Conservation (phyloP, 2,329 filamentous ascomycete species). For the Sporothrix variecibatus region DNA sequence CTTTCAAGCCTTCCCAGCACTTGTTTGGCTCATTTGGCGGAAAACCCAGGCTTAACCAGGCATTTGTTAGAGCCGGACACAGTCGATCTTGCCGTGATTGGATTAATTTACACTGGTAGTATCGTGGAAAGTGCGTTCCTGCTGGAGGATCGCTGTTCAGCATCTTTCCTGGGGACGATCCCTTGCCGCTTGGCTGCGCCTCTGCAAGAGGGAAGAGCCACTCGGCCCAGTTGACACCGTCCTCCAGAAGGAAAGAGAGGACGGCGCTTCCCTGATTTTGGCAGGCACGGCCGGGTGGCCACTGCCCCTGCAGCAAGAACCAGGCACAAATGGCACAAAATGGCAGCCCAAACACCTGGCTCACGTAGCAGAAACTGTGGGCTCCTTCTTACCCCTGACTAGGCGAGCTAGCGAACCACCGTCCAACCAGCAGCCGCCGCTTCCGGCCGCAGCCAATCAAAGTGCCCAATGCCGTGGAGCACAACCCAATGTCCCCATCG, state of each 20-base stretch:
- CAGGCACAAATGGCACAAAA: not conserved
- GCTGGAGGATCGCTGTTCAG: not conserved
- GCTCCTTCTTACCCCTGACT: constrained; percentile 20
- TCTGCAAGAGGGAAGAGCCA: not conserved
- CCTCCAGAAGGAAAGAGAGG: not conserved
- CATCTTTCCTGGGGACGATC: not conserved
- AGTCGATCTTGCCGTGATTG: not conserved
- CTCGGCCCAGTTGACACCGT: no score
- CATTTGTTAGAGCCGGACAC: not conserved
- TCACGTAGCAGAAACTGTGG: constrained; percentile 6
- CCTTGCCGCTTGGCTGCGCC: not conserved
- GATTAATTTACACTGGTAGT: not conserved
- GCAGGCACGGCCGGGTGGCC: not conserved
- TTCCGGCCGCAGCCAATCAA: not conserved
- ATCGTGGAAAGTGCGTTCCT: not conserved
- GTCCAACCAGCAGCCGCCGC: not conserved
- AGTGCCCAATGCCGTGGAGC: not conserved
- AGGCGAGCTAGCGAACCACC: not conserved
- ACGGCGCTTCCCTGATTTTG: not conserved
- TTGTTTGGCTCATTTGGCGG: not conserved
- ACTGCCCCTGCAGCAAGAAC: constrained; percentile 7
- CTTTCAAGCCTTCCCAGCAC: not conserved
- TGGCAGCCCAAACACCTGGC: not conserved
- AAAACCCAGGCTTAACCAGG: no score
- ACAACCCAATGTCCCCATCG: not conserved